Evolutionary conservation across 768 basidiomycete species (phyloP), one percentile per base, ranked within the genome.

Genomic region (Psilocybe tampanensis): DNA sequence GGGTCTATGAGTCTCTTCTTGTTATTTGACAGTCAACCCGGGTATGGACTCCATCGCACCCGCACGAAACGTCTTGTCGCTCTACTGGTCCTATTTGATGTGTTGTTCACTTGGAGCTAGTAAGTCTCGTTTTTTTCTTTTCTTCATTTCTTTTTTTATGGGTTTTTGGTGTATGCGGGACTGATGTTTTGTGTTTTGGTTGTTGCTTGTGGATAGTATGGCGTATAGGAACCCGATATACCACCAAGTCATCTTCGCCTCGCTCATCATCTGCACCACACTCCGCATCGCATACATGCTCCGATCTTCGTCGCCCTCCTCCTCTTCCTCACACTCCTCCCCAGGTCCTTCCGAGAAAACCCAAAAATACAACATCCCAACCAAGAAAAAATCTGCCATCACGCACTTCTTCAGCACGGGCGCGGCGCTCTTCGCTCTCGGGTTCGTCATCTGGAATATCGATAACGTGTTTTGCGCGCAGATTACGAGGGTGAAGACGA

Each of bases 371-470:
- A n/a, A n/a, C 39, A 77, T 85, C 15, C 80, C 84, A 6, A 64
- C 69, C 50, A 70, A 77, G 39, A 77, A 70, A 50, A 81, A 79
- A 60, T 34, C 60, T 1, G 62, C 62, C 2, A 80, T 86, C 36
- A 69, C 68, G 9, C 74, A 68, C 33, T 61, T 85, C 11, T 85
- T 89, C 68, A 67, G 70, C 24, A 76, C 69, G 1, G 91, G 91
- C 21, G 76, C 81, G 7, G 70, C 63, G 1, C 71, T 81, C 8
- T 92, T 92, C 64, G 74, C 77, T 0, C 63, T 84, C 6, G 91
- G 88, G 0, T 92, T 92, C 67, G 67, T 84, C 12, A 72, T 91
- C 21, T 92, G 90, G 90, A 94, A 92, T 65, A 60, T 92, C 59
- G 91, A 94, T 68, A 92, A 92, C 62, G 76, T 88, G 8, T 91